Percentiles rank a stretch among this genome's conserved stretches.
phyloP scores from a whole-genome alignment of 2,329 filamentous ascomycete species.

The Alternaria novae-zelandiae region DNA sequence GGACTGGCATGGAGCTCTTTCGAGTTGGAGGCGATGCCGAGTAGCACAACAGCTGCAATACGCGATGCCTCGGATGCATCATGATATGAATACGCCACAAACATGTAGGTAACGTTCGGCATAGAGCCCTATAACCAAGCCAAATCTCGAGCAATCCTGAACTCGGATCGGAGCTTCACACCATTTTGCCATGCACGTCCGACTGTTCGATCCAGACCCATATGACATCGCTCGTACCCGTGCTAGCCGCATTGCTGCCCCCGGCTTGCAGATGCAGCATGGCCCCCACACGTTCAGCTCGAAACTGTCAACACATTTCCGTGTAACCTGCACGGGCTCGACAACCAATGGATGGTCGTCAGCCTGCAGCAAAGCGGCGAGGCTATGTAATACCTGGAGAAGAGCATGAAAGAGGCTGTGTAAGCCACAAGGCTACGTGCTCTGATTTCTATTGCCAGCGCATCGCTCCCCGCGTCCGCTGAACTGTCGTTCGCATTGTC shows the following conservation, averaged over 20 bases:
- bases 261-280: neutral
- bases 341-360: neutral
- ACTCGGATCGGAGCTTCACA: neutral
- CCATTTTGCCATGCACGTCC: neutral
- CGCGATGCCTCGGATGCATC: neutral
- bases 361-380: constrained; percentile 2
- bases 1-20: neutral
- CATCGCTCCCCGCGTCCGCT: neutral
- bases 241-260: neutral
- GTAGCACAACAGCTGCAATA: neutral
- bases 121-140: neutral
- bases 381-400: constrained; percentile 3
- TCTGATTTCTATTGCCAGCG: neutral
- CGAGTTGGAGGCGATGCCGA: neutral
- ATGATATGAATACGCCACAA: neutral
- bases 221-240: neutral
- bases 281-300: neutral
- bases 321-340: neutral
- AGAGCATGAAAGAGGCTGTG: constrained; percentile 7
- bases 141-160: neutral
- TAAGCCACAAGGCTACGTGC: neutral
- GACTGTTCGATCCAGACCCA: neutral
- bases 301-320: neutral
- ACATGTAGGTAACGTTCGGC: neutral
- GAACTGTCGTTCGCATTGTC: constrained; percentile 3